These are phyloP conservation scores for Puccinia triticina DNA, from an alignment of 1,284 basidiomycete genomes.

Conservation along the genomic window DNA sequence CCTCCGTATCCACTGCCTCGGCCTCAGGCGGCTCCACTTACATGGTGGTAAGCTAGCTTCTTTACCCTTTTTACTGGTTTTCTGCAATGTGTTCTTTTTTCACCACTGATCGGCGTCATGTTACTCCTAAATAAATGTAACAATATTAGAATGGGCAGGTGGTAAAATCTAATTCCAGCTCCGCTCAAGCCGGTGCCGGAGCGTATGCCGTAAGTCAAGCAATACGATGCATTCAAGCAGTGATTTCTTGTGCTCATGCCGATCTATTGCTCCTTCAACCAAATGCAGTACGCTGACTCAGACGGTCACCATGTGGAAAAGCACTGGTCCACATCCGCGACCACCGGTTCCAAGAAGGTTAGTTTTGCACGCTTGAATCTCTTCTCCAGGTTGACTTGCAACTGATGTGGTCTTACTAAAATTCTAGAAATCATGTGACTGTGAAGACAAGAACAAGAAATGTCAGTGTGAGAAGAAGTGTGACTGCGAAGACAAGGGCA, in stretches of 20 bases:
- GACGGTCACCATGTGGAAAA: slow-evolving; percentile 18
- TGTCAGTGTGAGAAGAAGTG: slow-evolving; percentile 11
- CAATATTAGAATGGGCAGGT: slow-evolving; percentile 14
- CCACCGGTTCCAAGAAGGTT: slow-evolving; percentile 28
- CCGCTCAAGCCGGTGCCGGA: slow-evolving; percentile 22
- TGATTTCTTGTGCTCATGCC: not conserved
- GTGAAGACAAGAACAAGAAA: not conserved
- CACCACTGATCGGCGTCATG: not conserved
- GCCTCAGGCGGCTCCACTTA: slow-evolving; percentile 18
- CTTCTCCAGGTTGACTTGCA: not conserved
- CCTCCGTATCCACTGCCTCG: not conserved
- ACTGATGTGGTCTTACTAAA: not conserved
- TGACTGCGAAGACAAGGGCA: slow-evolving; percentile 2
- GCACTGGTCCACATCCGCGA: slow-evolving; percentile 17
- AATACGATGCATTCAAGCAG: not conserved
- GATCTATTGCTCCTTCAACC: not conserved
- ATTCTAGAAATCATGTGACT: not conserved
- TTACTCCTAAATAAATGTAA: not conserved
- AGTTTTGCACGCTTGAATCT: not conserved
- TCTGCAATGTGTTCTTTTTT: not conserved
- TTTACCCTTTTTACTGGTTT: not conserved
- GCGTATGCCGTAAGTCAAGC: slow-evolving; percentile 31
- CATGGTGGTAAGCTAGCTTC: slow-evolving; percentile 11
- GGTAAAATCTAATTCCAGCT: slow-evolving; percentile 18
- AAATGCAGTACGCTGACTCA: slow-evolving; percentile 15